Percentiles rank a stretch among this genome's conserved stretches.
phyloP scores from a whole-genome alignment of 768 basidiomycete genomes.

The Trametes meyenii region DNA sequence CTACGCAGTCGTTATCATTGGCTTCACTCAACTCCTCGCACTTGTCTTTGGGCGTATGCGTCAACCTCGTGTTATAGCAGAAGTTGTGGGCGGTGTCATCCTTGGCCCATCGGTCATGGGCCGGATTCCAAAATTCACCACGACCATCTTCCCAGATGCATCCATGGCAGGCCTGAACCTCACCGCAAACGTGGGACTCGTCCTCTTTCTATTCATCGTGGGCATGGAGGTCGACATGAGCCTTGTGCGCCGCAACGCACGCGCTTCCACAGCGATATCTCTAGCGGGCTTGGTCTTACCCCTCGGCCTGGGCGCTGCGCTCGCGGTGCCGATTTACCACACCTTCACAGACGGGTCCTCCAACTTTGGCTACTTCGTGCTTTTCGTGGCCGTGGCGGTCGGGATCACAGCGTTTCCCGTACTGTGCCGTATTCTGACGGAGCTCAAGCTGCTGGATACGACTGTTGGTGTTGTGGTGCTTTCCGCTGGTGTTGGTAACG shows the following conservation, averaged over 20 bases:
- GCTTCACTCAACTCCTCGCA: constrained; percentile 74
- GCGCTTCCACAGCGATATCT: constrained; percentile 60
- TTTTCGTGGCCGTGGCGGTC: constrained; percentile 84
- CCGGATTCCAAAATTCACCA: constrained; percentile 71
- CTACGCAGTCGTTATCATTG: constrained; percentile 72
- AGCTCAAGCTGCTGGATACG: constrained; percentile 80
- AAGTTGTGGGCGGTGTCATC: constrained; percentile 89
- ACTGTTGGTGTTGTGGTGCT: constrained; percentile 83
- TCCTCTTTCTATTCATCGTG: constrained; percentile 81
- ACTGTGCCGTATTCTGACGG: constrained; percentile 82
- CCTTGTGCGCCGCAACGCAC: constrained; percentile 64
- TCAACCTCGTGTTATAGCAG: constrained; percentile 93
- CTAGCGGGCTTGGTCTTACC: constrained; percentile 73
- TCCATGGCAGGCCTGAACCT: constrained; percentile 65
- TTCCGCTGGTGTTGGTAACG: constrained; percentile 77
- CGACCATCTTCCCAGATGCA: constrained; percentile 39
- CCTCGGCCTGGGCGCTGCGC: constrained; percentile 77
- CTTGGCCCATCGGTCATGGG: constrained; percentile 73
- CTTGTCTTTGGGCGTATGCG: constrained; percentile 66
- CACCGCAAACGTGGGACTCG: constrained; percentile 74
- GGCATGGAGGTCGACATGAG: constrained; percentile 82
- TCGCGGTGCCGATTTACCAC: constrained; percentile 74
- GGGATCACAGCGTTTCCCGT: constrained; percentile 85
- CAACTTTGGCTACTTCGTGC: constrained; percentile 78
- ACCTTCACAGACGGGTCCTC: constrained; percentile 60